Conservation (phyloP, 2,329 filamentous ascomycete genomes). For the Colletotrichum abscissum region DNA sequence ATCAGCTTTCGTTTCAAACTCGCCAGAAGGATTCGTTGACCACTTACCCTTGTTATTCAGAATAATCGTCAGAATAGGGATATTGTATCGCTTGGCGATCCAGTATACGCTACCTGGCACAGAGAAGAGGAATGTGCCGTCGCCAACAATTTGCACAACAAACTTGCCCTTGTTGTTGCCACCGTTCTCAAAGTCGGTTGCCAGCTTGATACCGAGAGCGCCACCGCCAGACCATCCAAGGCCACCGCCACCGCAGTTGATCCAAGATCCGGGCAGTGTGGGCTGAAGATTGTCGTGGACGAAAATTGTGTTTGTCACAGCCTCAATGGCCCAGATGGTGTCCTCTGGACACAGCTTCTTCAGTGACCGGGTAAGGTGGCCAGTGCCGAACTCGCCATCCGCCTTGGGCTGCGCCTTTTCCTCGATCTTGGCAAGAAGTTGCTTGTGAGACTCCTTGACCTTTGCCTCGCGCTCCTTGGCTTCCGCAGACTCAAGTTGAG, state of each 20-base stretch:
- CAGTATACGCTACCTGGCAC: constrained; percentile 67
- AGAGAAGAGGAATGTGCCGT: constrained; percentile 67
- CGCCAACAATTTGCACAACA: constrained; percentile 67
- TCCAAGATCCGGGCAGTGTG: constrained; percentile 76
- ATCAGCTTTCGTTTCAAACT: background rate
- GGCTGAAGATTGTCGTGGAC: constrained; percentile 79
- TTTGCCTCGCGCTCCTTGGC: constrained; percentile 59
- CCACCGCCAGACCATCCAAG: constrained; percentile 85
- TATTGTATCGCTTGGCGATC: constrained; percentile 65
- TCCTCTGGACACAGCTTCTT: constrained; percentile 50
- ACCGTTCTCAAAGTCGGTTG: constrained; percentile 56
- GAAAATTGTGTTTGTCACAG: constrained; percentile 77
- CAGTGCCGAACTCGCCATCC: constrained; percentile 63
- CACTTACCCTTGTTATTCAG: constrained; percentile 65
- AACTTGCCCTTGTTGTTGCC: constrained; percentile 55
- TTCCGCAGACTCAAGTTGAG: constrained; percentile 50
- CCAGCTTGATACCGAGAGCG: constrained; percentile 81
- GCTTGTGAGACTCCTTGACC: constrained; percentile 67
- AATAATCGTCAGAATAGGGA: constrained; percentile 65
- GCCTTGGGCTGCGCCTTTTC: constrained; percentile 66
- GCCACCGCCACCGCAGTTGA: constrained; percentile 85
- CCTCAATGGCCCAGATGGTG: constrained; percentile 82
- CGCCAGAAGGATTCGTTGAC: constrained; percentile 7
- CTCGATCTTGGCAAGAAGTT: constrained; percentile 70
- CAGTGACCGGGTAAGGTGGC: constrained; percentile 47